These are phyloP conservation scores for Persicaria maculosa DNA, from an alignment of 148 eudicot species.

Conservation along the genomic window DNA sequence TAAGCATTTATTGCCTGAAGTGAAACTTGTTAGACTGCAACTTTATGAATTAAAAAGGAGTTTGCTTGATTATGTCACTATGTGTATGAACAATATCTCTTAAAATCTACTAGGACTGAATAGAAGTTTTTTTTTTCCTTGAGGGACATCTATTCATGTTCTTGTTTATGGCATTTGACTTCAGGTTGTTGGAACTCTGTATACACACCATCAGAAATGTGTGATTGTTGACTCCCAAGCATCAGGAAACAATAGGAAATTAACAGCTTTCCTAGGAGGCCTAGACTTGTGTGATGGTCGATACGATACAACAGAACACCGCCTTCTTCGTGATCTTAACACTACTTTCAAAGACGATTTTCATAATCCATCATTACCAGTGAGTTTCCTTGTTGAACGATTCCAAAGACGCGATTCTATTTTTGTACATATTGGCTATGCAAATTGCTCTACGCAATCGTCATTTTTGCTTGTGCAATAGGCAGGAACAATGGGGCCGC, in stretches of 20 bases:
- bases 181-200: conserved; percentile 95
- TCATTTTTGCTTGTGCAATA: conserved; percentile 13
- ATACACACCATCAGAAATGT: conserved; percentile 97
- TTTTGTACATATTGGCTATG: no score
- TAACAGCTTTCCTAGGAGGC: conserved; percentile 82
- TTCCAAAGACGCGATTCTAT: no score
- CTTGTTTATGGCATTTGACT: conserved; percentile 16
- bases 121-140: no score
- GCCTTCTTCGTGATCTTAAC: conserved; percentile 62
- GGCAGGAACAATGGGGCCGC: conserved; percentile 74
- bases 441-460: background rate
- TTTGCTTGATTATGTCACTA: no score
- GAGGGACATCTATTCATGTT: no score
- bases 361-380: conserved; percentile 77
- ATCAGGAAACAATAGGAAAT: conserved; percentile 68
- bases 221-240: conserved; percentile 89
- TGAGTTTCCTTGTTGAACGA: conserved; percentile 23
- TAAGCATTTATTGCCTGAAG: no score
- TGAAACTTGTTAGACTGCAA: no score
- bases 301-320: conserved; percentile 92
- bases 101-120: no score
- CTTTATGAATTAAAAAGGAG: no score
- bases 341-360: conserved; percentile 61
- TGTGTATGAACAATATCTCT: no score
- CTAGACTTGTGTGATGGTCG: conserved; percentile 94